Evolutionary conservation across 2,329 filamentous ascomycete genomes (phyloP), one percentile per base, ranked within the genome.

Genomic region (Aspergillus fructus): DNA sequence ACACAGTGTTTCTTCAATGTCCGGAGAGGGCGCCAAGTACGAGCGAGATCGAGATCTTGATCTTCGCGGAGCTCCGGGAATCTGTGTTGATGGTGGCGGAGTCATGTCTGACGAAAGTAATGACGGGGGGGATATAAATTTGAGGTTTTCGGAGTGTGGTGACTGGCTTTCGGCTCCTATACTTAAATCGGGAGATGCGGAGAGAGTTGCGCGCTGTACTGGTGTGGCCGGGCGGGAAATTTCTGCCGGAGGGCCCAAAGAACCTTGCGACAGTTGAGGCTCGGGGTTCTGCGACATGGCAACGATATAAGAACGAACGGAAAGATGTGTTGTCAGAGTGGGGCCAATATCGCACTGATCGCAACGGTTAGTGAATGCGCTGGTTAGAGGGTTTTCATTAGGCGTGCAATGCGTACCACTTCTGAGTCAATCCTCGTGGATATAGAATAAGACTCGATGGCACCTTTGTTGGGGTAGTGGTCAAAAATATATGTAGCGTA

Each of bases 61-160:
- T 48, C 78, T 73, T 63, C 56, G 71, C 53, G 72, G 76, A 64
- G 72, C 76, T 56, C 71, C 66, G 53, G 79, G 78, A 7, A 82
- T 67, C 66, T 88, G 85, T 2, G 83, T 83, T 3, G 85, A 88
- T 9, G 85, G 85, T 23, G 86, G 86, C 12, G 85, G 85, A 12
- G 85, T 88, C 75, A 86, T 83, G 40, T 76, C 72, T 43, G 71
- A 74, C n/a, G 81, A 81, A 19, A 78, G 80, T 46, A 76, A 72
- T 23, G 74, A 74, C 37, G 74, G 76, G 11, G 77, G 78, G 21
- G 78, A 75, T 66, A 74, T 68, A 67, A 70, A 66, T 48, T 66
- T 64, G 49, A 55, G 67, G 53, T 70, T 69, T 42, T 72, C 67
- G 39, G 72, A 71, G 34, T 73, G 64, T 7, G 69, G 71, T 30